Base-by-base conservation (phyloP, 495 filamentous ascomycete genomes). In the Tuber microsphaerosporum region DNA sequence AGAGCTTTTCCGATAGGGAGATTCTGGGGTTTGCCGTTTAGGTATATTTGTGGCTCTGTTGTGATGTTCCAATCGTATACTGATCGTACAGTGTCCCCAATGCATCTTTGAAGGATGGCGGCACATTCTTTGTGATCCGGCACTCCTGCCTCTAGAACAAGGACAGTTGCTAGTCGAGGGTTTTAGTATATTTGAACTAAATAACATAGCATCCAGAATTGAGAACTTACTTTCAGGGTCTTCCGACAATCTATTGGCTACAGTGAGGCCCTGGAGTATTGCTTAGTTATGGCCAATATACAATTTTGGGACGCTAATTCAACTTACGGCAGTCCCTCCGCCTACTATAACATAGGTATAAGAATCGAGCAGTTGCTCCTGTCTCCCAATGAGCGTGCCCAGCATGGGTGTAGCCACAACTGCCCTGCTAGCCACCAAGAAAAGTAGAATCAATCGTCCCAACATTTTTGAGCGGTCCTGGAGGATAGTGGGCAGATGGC, bases 331-430 rank as follows among this genome's bases (percentile, higher is more conserved):
- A 43, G 77, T 79, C n/a, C 87, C 87, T 14, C 87, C 87, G 34
- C 87, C 87, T 19, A 87, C 83, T 42, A 89, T 83, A 9, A 88
- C 80, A 78, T 88, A 89, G 75, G 88, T 86, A 71, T 86, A 90
- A 14, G 81, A 81, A 0, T 76, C 79, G 14, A 65, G 73, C 10
- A 84, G 77, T 2, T 81, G 69, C 22, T 77, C 76, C 34, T 82
- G 65, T 19, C 77, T 72, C 42, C 73, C 71, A n/a, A 79, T 44
- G 16, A 81, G 61, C 19, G 31, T 73, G 0, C 77, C 80, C 0
- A 74, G 44, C 48, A 76, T 77, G 31, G 73, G 77, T 10, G 73
- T 22, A 42, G 79, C 79, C 61, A 74, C 44, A 39, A 45, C 31
- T 37, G 69, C 37, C 31, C 56, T 56, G 22, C 71, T 51, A 20